Conservation (phyloP, 2,329 filamentous ascomycete species). For the Phyllosticta capitalensis region DNA sequence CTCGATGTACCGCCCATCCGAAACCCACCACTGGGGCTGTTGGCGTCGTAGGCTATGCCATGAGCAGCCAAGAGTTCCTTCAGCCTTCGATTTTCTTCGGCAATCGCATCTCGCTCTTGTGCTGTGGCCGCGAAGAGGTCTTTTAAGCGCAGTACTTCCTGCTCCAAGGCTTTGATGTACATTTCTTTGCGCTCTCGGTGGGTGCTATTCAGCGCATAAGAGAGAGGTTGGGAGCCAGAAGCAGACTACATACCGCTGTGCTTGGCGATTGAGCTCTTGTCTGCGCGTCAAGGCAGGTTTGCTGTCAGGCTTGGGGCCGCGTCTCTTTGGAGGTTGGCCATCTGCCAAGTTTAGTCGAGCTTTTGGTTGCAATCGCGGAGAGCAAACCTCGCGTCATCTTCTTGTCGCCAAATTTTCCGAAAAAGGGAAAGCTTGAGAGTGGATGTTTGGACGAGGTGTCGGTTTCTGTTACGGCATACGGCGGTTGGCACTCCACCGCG, state of each 20-base stretch:
- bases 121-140: slow-evolving; percentile 68
- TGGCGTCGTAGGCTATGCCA: slow-evolving; percentile 48
- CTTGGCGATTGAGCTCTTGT: slow-evolving; percentile 91
- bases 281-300: slow-evolving; percentile 86
- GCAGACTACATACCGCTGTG: slow-evolving; percentile 62
- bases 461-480: not conserved
- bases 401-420: slow-evolving; percentile 11
- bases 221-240: not conserved
- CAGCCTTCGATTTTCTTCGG: slow-evolving; percentile 71
- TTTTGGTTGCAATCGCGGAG: too few relatives aligned
- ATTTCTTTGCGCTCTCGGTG: slow-evolving; percentile 94
- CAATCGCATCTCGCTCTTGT: slow-evolving; percentile 65
- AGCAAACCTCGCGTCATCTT: slow-evolving; percentile 13
- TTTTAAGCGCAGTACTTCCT: slow-evolving; percentile 80
- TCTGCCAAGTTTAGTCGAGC: slow-evolving; percentile 39
- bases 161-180: slow-evolving; percentile 89
- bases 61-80: slow-evolving; percentile 51
- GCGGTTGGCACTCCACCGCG: not conserved
- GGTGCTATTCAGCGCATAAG: slow-evolving; percentile 49
- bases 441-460: not conserved
- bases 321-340: slow-evolving; percentile 75
- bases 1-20: slow-evolving; percentile 25
- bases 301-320: slow-evolving; percentile 92
- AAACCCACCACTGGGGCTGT: slow-evolving; percentile 27
- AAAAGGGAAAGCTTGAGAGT: slow-evolving; percentile 10